Evolutionary conservation across 345 rosid genomes (phyloP).

Genomic region (Pelargonium nanum): DNA sequence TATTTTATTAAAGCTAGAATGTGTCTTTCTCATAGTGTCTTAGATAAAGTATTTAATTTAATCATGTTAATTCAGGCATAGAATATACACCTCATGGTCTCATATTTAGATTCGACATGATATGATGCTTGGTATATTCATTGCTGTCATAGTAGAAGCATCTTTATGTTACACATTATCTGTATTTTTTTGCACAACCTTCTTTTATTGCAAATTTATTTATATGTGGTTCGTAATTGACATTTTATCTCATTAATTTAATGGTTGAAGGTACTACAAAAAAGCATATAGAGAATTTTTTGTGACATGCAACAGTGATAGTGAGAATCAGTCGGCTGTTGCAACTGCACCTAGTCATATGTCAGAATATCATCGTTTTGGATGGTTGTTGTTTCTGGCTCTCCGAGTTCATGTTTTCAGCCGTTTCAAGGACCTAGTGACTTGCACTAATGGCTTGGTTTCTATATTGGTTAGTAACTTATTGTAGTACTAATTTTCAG

Average conservation of each 20-base stretch:
- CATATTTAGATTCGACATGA: background rate
- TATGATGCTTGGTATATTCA: background rate
- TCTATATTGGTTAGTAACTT: slow-evolving; percentile 74
- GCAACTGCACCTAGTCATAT: slow-evolving; percentile 27
- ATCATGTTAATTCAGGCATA: background rate
- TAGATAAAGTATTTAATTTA: background rate
- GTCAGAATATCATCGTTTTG: slow-evolving; percentile 65
- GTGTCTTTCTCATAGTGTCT: background rate
- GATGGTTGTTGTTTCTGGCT: slow-evolving; percentile 88
- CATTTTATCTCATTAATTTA: background rate
- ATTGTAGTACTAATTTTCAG: background rate
- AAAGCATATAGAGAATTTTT: slow-evolving; percentile 69
- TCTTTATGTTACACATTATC: background rate
- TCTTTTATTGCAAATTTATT: no score
- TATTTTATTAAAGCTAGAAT: no score
- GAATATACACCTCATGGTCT: background rate
- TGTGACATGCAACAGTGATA: slow-evolving; percentile 34
- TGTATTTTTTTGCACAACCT: background rate
- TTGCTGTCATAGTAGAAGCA: background rate
- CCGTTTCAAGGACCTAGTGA: slow-evolving; percentile 76
- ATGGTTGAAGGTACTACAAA: slow-evolving; percentile 48
- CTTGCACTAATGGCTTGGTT: slow-evolving; percentile 78
- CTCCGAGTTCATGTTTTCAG: slow-evolving; percentile 78
- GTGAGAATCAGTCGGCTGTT: slow-evolving; percentile 32
- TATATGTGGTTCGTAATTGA: background rate